Percentiles rank a stretch among this genome's conserved stretches.
Evolutionary conservation across 2,329 filamentous ascomycete genomes (phyloP).

Genomic region (Alternaria consortialis): DNA sequence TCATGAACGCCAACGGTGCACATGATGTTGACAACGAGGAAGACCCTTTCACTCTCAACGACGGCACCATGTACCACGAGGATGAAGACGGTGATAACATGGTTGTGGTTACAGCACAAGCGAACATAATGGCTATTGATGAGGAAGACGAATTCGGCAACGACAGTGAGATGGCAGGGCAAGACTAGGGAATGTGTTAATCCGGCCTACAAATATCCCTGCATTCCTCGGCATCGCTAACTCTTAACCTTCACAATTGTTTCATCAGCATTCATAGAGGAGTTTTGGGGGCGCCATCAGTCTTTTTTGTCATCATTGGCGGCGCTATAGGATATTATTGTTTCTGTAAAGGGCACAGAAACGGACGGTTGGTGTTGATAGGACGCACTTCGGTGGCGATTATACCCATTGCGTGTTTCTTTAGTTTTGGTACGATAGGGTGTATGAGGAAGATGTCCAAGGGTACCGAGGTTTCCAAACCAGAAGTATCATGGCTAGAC

Average conservation of each 20-base stretch:
- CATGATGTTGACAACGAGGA: slow-evolving; percentile 26
- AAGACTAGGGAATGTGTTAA: slow-evolving; percentile 24
- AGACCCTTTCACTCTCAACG: slow-evolving; percentile 30
- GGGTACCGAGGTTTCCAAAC: neutral
- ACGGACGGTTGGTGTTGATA: slow-evolving; percentile 14
- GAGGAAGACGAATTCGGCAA: slow-evolving; percentile 57
- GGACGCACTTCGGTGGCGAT: slow-evolving; percentile 17
- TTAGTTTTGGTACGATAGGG: slow-evolving; percentile 1
- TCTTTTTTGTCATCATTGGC: slow-evolving; percentile 17
- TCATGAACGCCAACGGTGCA: slow-evolving; percentile 68
- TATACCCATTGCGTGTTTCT: slow-evolving; percentile 32
- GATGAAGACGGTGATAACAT: slow-evolving; percentile 48
- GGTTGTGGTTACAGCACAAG: slow-evolving; percentile 47
- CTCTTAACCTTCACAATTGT: neutral
- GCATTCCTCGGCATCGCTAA: neutral
- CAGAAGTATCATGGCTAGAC: neutral
- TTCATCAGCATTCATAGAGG: slow-evolving; percentile 24
- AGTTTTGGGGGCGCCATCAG: slow-evolving; percentile 12
- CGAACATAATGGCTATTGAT: slow-evolving; percentile 53
- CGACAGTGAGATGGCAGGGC: slow-evolving; percentile 56
- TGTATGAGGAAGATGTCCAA: neutral
- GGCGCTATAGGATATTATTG: slow-evolving; percentile 19
- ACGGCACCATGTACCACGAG: slow-evolving; percentile 44
- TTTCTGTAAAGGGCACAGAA: slow-evolving; percentile 2
- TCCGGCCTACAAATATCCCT: neutral